Percentiles rank a stretch among this genome's conserved stretches.
These are phyloP conservation scores for Tulasnella calospora DNA, from an alignment of 768 basidiomycete genomes.

Conservation along the genomic window DNA sequence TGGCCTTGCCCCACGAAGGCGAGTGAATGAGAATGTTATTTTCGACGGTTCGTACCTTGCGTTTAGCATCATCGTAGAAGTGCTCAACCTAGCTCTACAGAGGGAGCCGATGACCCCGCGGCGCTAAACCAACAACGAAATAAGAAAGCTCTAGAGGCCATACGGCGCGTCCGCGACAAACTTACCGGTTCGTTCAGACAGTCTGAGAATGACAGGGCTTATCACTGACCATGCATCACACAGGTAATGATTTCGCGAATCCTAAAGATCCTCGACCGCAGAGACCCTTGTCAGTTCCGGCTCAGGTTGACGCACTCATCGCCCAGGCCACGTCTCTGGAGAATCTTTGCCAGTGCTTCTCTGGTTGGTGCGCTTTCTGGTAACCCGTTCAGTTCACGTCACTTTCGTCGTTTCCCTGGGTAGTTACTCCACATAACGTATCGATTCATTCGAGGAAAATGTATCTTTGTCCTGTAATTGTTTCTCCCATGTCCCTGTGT, in stretches of 20 bases:
- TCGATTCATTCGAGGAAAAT: not conserved
- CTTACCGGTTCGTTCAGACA: slow-evolving; percentile 61
- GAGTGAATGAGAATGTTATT: slow-evolving; percentile 85
- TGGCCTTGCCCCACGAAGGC: slow-evolving; percentile 31
- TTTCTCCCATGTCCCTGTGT: not conserved
- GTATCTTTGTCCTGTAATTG: not conserved
- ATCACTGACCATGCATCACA: not conserved
- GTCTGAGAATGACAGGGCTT: not conserved
- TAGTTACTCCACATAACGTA: not conserved
- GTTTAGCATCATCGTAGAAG: not conserved
- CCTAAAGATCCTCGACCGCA: slow-evolving; percentile 49
- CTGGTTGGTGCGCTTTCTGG: slow-evolving; percentile 64
- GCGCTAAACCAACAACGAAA: slow-evolving; percentile 83
- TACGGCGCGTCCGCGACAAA: slow-evolving; percentile 92
- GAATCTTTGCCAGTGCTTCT: slow-evolving; percentile 95
- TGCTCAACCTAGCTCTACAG: slow-evolving; percentile 31
- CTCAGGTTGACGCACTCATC: slow-evolving; percentile 90
- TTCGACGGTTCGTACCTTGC: slow-evolving; percentile 63
- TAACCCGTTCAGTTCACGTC: not conserved
- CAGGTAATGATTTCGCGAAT: slow-evolving; percentile 85
- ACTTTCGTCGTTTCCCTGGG: not conserved
- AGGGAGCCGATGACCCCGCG: slow-evolving; percentile 49
- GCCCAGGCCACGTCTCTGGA: slow-evolving; percentile 89
- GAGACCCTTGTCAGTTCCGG: slow-evolving; percentile 57
- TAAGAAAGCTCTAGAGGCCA: slow-evolving; percentile 82